Conservation (phyloP, 2,329 filamentous ascomycete species). For the Botrytis paeoniae region DNA sequence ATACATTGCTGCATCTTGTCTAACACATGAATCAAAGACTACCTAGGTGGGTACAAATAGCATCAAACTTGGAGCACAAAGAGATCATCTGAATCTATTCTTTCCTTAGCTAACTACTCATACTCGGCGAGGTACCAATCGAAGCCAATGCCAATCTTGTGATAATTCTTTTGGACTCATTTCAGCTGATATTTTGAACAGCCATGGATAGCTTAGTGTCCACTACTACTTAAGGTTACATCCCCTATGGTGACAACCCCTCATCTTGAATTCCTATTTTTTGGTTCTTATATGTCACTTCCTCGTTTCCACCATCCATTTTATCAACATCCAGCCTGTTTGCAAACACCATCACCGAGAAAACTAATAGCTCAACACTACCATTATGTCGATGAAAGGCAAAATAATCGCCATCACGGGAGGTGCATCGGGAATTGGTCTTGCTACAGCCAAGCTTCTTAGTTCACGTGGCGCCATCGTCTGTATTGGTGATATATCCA, state of each 20-base stretch:
- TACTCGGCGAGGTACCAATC: not conserved
- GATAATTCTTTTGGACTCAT: not conserved
- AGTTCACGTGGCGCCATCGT: conserved; percentile 31
- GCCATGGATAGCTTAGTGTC: not conserved
- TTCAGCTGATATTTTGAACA: not conserved
- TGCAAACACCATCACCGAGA: not conserved
- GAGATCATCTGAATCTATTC: not conserved
- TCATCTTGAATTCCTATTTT: not conserved
- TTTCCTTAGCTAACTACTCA: not conserved
- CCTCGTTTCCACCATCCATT: not conserved
- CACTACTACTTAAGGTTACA: not conserved
- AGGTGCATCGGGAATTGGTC: conserved; percentile 72
- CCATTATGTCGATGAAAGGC: conserved; percentile 37
- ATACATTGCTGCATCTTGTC: not conserved
- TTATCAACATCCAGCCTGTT: not conserved
- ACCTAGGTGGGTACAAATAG: not conserved
- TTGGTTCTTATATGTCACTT: not conserved
- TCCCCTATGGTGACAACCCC: not conserved
- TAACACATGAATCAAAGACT: not conserved
- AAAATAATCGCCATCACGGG: conserved; percentile 74
- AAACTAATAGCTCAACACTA: not conserved
- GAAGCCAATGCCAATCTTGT: not conserved
- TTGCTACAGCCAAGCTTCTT: conserved; percentile 61
- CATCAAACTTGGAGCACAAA: not conserved
- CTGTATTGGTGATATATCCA: conserved; percentile 30